Base-by-base conservation (phyloP, 106 monocot genomes). In the Dioscorea zingiberensis region DNA sequence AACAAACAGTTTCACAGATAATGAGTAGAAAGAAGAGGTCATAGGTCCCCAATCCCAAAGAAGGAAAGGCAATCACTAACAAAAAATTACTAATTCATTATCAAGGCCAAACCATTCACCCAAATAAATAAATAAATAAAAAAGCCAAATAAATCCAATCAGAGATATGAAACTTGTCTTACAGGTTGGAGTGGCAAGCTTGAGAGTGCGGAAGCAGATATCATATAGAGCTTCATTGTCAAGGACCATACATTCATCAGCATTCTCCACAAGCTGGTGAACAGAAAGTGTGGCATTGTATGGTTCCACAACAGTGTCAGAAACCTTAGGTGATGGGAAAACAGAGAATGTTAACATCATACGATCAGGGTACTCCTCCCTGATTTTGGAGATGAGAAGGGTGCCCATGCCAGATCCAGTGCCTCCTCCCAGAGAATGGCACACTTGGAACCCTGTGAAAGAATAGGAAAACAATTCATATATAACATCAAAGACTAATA, bases 291-390 rank as follows among this genome's bases (percentile, higher is more conserved):
- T 77, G 22, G 77, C 77, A 66, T 77, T 77, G 23, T 77, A 77
- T 47, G 77, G 77, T 32, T 77, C 77, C 4, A 77, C 77, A 56
- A 77, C 77, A 6, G 77, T 77, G 70, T 77, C 77, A 7, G 71
- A 77, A 22, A 77, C 77, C 57, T 77, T 77, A 0, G 77, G 71
- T 21, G 77, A 77, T 32, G 71, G 77, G 59, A 77, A 77, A 19
- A 77, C 77, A 15, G 77, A 77, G 49, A 77, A 77, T 14, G 77
- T 75, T 16, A 75, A n/a, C 74, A 75, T 75, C 74, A 75, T 75
- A n/a, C 68, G 74, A 68, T 75, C 68, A 25, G 74, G 74, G 53
- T 75, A 75, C 61, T 75, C 74, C 23, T 65, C 65, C 18, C 65
- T 65, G 48, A 65, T 65, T 24, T 65, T 65, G n/a, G 65, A 65